These are phyloP conservation scores for Alternaria conjuncta DNA, from an alignment of 2,329 filamentous ascomycete species.

Conservation along the genomic window DNA sequence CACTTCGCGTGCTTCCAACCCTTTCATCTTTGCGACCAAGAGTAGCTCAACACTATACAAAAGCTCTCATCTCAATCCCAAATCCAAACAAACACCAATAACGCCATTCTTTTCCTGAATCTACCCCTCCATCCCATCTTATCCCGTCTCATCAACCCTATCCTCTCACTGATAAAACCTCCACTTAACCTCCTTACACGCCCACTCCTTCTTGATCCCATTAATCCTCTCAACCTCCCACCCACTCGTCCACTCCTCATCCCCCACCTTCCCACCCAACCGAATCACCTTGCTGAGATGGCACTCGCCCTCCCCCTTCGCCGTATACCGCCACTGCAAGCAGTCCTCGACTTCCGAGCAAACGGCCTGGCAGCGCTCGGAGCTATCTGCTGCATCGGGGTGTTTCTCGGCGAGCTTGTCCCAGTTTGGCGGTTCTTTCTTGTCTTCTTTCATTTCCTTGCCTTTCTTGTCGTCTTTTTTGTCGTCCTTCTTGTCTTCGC, in stretches of 20 bases:
- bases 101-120: background rate
- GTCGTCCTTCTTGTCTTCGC: background rate
- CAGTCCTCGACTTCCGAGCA: conserved; percentile 42
- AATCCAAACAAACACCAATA: background rate
- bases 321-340: conserved; percentile 45
- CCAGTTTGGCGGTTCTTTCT: conserved; percentile 20
- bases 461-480: background rate
- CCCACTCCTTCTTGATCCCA: conserved; percentile 28
- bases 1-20: background rate
- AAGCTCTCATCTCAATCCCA: background rate
- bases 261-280: conserved; percentile 31
- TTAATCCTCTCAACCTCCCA: conserved; percentile 46
- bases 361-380: conserved; percentile 32
- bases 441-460: background rate
- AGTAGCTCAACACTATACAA: background rate
- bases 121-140: background rate
- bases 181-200: conserved; percentile 38
- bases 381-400: conserved; percentile 32
- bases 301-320: conserved; percentile 38
- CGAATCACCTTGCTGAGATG: conserved; percentile 40
- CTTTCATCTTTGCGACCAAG: background rate
- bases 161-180: conserved; percentile 37
- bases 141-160: too few species aligned
- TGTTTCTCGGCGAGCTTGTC: conserved; percentile 23
- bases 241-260: conserved; percentile 41